A percentile compares a stretch with the other conserved stretches of the same genome.
Evolutionary conservation across 148 eudicot species (phyloP).

Genomic region (Mesembryanthemum crystallinum): DNA sequence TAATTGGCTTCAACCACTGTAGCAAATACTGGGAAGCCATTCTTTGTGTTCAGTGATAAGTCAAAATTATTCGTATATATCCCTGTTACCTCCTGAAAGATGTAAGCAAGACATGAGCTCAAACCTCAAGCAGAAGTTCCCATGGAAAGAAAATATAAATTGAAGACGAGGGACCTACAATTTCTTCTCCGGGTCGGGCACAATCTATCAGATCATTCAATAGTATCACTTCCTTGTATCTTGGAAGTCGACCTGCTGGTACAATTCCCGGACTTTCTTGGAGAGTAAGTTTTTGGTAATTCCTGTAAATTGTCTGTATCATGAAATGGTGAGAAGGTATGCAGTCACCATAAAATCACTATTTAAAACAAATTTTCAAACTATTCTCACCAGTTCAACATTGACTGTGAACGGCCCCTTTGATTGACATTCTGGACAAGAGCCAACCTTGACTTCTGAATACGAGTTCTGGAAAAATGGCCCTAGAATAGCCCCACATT

Average conservation of each 20-base stretch:
- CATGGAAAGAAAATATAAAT: neutral
- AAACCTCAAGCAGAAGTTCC: constrained; percentile 5
- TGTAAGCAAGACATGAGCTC: constrained; percentile 5
- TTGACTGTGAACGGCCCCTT: constrained; percentile 95
- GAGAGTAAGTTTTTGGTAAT: constrained; percentile 92
- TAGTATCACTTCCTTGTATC: constrained; percentile 95
- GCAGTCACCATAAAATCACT: neutral
- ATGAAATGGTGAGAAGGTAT: constrained; percentile 20
- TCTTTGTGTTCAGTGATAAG: constrained; percentile 82
- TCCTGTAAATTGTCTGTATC: constrained; percentile 83
- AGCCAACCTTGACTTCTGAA: constrained; percentile 95
- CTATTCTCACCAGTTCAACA: constrained; percentile 68
- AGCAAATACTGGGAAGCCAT: constrained; percentile 96
- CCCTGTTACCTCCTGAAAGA: constrained; percentile 86
- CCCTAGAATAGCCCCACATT: constrained; percentile 82
- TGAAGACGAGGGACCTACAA: constrained; percentile 41
- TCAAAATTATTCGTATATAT: constrained; percentile 93
- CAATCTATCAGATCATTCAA: constrained; percentile 92
- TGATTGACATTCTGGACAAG: constrained; percentile 97
- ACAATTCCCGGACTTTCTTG: constrained; percentile 98
- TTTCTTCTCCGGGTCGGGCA: constrained; percentile 99
- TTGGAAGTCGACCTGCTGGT: constrained; percentile 94
- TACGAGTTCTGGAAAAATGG: constrained; percentile 93
- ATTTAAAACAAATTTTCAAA: neutral
- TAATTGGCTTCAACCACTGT: constrained; percentile 95